Evolutionary conservation across 139 green algal species (phyloP).

Genomic region (Prasinococcaceae sp.): DNA sequence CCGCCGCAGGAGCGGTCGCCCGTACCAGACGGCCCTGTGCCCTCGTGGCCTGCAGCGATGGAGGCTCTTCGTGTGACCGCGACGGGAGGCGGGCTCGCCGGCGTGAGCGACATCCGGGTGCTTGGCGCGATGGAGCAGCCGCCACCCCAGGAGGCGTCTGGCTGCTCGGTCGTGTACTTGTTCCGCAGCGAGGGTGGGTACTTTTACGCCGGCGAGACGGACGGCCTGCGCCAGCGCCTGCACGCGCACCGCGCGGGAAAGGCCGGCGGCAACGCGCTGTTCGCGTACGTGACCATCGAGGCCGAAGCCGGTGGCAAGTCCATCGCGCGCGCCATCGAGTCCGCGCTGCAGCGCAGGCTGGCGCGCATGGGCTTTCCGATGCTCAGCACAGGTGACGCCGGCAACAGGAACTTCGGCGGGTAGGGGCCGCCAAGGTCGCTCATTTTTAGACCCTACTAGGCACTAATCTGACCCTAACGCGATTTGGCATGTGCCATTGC

Average conservation of each 20-base stretch:
- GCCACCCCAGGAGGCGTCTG: constrained; percentile 19
- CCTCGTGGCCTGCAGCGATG: not conserved
- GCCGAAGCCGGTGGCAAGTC: constrained; percentile 12
- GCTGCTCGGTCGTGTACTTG: constrained; percentile 40
- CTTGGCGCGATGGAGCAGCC: constrained; percentile 1
- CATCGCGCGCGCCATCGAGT: constrained; percentile 24
- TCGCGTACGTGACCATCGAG: constrained; percentile 28
- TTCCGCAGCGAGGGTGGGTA: constrained; percentile 26
- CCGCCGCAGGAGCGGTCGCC: not conserved
- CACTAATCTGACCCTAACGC: too few species aligned
- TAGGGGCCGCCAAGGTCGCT: too few species aligned
- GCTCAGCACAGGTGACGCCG: constrained; percentile 1
- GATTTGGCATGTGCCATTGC: too few species aligned
- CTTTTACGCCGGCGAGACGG: constrained; percentile 41
- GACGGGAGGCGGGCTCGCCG: not conserved
- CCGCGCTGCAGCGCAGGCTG: constrained; percentile 18
- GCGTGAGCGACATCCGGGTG: not conserved
- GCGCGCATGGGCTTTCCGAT: constrained; percentile 22
- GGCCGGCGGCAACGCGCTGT: constrained; percentile 11
- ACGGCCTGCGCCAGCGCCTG: constrained; percentile 29
- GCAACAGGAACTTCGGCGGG: constrained; percentile 6
- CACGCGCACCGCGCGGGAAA: constrained; percentile 3
- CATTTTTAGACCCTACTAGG: too few species aligned
- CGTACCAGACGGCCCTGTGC: not conserved
- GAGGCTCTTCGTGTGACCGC: not conserved